Percentiles rank a stretch among this genome's conserved stretches.
These are phyloP conservation scores for Sphaerosporella brunnea DNA, from an alignment of 495 filamentous ascomycete species.

Conservation along the genomic window DNA sequence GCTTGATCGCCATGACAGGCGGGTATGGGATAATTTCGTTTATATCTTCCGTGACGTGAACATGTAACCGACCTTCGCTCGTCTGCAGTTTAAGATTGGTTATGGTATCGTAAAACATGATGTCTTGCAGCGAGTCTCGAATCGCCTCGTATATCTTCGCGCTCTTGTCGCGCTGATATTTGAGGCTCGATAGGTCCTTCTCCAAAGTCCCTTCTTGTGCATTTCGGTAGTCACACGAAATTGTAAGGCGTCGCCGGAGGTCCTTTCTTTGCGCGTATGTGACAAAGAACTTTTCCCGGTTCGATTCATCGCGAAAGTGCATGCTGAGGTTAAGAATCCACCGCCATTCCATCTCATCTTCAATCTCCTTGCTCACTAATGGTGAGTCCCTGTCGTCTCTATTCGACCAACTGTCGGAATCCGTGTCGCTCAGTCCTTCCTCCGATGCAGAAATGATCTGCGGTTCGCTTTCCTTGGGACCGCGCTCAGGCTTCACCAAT, in stretches of 20 bases:
- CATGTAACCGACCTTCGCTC: constrained; percentile 71
- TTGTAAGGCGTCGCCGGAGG: constrained; percentile 71
- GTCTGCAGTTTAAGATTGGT: constrained; percentile 94
- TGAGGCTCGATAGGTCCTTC: constrained; percentile 54
- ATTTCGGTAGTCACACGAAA: constrained; percentile 84
- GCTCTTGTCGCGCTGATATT: constrained; percentile 83
- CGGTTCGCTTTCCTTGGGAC: constrained; percentile 10
- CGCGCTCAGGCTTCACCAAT: neutral
- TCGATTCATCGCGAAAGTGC: constrained; percentile 91
- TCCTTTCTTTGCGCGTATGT: constrained; percentile 61
- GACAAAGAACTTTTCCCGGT: constrained; percentile 94
- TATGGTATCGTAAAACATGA: constrained; percentile 88
- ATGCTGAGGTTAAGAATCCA: constrained; percentile 98
- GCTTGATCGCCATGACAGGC: constrained; percentile 50
- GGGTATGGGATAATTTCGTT: constrained; percentile 92
- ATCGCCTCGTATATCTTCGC: constrained; percentile 93
- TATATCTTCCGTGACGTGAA: constrained; percentile 94
- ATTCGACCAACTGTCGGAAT: neutral
- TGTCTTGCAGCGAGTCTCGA: constrained; percentile 72
- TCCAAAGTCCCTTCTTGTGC: constrained; percentile 70
- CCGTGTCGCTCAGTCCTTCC: constrained; percentile 6
- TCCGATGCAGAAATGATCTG: constrained; percentile 5
- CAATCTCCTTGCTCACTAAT: constrained; percentile 4
- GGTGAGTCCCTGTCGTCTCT: neutral
- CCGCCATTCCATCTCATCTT: constrained; percentile 55